A percentile compares a stretch with the other conserved stretches of the same genome.
Conservation (phyloP, 345 rosid genomes). For the Streptanthus diversifolius region DNA sequence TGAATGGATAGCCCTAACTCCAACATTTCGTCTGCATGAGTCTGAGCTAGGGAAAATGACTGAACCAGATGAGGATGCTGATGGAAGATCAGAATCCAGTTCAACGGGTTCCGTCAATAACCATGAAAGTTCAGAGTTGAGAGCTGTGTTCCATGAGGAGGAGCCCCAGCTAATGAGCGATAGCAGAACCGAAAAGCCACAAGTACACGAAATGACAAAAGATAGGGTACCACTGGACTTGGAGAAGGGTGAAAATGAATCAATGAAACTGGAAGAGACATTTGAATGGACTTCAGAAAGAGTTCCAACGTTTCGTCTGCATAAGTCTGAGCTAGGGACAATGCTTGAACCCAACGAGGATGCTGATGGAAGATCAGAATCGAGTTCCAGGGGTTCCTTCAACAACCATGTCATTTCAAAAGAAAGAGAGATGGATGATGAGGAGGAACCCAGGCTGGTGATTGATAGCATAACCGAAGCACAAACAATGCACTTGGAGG, state of each 20-base stretch:
- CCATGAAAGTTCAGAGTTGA: not conserved
- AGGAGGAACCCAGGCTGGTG: constrained; percentile 9
- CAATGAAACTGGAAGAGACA: constrained; percentile 8
- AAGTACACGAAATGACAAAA: not conserved
- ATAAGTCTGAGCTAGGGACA: not conserved
- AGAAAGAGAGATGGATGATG: not conserved
- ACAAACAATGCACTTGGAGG: not conserved
- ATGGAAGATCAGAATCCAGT: constrained; percentile 2
- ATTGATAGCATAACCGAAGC: not conserved
- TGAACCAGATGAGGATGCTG: not conserved
- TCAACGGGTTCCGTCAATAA: constrained; percentile 10
- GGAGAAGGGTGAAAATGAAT: not conserved
- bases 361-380: constrained; percentile 8
- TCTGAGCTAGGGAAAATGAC: not conserved
- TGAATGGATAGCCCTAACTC: constrained; percentile 10
- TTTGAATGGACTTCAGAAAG: constrained; percentile 21
- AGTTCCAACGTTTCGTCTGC: constrained; percentile 16
- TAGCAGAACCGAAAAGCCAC: not conserved
- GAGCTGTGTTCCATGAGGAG: not conserved
- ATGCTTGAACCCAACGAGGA: not conserved
- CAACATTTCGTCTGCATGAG: constrained; percentile 2
- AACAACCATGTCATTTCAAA: not conserved
- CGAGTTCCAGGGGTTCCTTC: constrained; percentile 11
- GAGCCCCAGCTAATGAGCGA: not conserved
- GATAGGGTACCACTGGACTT: not conserved